These are phyloP conservation scores for Solanum bulbocastanum DNA, from an alignment of 257 asterid species.

Conservation along the genomic window DNA sequence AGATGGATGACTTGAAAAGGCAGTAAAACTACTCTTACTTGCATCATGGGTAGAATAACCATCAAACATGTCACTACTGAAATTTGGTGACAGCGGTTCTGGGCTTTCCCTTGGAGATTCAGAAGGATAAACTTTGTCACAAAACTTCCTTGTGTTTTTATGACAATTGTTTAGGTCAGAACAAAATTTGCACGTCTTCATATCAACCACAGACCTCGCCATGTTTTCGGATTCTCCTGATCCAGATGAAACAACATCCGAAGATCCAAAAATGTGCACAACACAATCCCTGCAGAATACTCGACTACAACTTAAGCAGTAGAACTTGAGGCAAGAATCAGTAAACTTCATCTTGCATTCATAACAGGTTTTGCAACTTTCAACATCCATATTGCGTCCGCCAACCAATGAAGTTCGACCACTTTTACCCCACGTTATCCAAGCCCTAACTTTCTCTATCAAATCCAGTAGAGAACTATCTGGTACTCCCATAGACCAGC, in stretches of 20 bases:
- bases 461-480: constrained; percentile 47
- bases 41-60: constrained; percentile 40
- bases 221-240: constrained; percentile 12
- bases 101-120: constrained; percentile 73
- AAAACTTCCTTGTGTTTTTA: constrained; percentile 31
- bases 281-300: constrained; percentile 48
- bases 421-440: constrained; percentile 42
- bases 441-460: constrained; percentile 57
- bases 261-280: constrained; percentile 23
- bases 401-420: constrained; percentile 16
- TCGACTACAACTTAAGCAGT: constrained; percentile 53
- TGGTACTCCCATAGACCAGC: constrained; percentile 60
- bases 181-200: constrained; percentile 51
- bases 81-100: constrained; percentile 73
- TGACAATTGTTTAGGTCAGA: constrained; percentile 21
- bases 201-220: constrained; percentile 10
- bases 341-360: constrained; percentile 33
- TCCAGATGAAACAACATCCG: constrained; percentile 16
- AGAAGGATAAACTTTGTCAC: constrained; percentile 64
- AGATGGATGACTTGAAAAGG: constrained; percentile 37
- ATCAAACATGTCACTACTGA: constrained; percentile 55
- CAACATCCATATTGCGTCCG: constrained; percentile 32
- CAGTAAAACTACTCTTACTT: constrained; percentile 31
- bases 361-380: constrained; percentile 21
- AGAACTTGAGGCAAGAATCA: constrained; percentile 33